These are phyloP conservation scores for Colletotrichum musae DNA, from an alignment of 2,329 filamentous ascomycete genomes.

Conservation along the genomic window DNA sequence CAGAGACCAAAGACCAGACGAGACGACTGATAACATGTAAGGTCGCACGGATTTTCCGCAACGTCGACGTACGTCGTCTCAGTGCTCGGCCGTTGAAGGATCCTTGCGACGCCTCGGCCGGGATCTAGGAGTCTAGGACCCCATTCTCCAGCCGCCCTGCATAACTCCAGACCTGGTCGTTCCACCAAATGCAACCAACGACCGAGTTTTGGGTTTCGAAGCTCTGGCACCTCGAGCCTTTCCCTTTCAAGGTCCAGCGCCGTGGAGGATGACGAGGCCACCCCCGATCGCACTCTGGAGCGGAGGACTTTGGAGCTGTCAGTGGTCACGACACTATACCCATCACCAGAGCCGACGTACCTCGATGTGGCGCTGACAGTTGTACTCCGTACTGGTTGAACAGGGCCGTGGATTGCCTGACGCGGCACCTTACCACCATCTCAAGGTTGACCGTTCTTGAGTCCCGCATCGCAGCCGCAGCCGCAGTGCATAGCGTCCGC, in stretches of 20 bases:
- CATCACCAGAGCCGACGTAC: conserved; percentile 34
- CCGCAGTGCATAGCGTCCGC: conserved; percentile 17
- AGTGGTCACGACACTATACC: conserved; percentile 21
- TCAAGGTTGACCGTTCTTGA: conserved; percentile 8
- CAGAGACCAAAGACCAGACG: no score
- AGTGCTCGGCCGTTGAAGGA: conserved; percentile 32
- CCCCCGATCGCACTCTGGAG: conserved; percentile 15
- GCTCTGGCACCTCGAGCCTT: conserved; percentile 38
- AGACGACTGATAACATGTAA: no score
- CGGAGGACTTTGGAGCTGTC: no score
- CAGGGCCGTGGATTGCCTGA: conserved; percentile 30
- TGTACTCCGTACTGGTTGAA: background rate
- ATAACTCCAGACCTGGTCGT: conserved; percentile 38
- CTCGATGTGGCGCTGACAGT: conserved; percentile 25
- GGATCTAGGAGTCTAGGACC: conserved; percentile 15
- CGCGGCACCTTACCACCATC: conserved; percentile 32
- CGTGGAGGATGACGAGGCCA: conserved; percentile 38
- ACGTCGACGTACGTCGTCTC: conserved; percentile 25
- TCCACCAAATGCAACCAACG: conserved; percentile 39
- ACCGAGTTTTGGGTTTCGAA: conserved; percentile 40
- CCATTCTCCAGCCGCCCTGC: conserved; percentile 31
- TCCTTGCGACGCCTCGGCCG: conserved; percentile 32
- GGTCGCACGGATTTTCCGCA: conserved; percentile 5
- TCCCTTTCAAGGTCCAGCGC: conserved; percentile 32
- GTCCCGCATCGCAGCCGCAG: conserved; percentile 33